Conservation (phyloP, 441 rosid species). For the Euphorbia celastroides region DNA sequence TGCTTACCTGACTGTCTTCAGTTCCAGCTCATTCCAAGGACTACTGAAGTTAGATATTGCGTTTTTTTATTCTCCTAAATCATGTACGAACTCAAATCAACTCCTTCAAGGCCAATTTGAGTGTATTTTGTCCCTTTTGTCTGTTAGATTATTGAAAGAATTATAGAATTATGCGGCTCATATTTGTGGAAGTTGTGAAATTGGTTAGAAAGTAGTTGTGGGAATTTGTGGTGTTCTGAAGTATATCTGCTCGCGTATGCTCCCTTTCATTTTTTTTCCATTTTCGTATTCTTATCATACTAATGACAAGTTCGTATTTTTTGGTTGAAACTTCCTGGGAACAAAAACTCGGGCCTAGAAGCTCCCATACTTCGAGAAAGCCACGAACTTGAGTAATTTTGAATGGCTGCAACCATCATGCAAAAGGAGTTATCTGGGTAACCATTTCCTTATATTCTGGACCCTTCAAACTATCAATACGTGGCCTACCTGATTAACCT, state of each 20-base stretch:
- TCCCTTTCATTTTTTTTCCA: too few species aligned
- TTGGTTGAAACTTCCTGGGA: conserved; percentile 97
- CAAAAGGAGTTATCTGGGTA: not conserved
- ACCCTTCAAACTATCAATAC: too few species aligned
- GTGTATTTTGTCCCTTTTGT: not conserved
- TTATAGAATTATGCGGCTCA: not conserved
- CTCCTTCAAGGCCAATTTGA: too few species aligned
- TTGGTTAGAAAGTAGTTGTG: too few species aligned
- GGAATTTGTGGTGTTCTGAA: too few species aligned
- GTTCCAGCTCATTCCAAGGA: not conserved
- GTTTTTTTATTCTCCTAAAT: too few species aligned
- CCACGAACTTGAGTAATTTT: conserved; percentile 39
- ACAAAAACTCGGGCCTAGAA: conserved; percentile 72
- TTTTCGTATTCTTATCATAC: not conserved
- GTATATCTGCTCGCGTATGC: too few species aligned
- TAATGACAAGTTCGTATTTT: not conserved
- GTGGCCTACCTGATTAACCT: not conserved
- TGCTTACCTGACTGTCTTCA: too few species aligned
- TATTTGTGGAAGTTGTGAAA: not conserved
- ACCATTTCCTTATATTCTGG: too few species aligned
- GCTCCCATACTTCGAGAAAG: conserved; percentile 44
- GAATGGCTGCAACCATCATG: too few species aligned
- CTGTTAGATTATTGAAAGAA: not conserved
- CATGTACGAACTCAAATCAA: too few species aligned
- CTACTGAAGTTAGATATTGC: not conserved